Evolutionary conservation across 108 stramenopile genomes (phyloP).

Genomic region (Fistulifera pelliculosa): DNA sequence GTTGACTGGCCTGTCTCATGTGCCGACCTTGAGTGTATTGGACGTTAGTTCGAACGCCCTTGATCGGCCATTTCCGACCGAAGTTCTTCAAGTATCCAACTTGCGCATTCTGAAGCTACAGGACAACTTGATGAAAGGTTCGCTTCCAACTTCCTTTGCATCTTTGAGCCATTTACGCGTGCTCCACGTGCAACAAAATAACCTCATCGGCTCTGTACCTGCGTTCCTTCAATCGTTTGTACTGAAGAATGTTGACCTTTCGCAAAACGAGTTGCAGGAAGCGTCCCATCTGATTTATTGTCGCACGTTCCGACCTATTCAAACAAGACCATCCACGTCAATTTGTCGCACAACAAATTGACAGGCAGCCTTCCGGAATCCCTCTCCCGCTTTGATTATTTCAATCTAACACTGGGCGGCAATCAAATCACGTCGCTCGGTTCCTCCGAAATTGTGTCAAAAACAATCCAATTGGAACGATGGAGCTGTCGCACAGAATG

Average conservation of each 20-base stretch:
- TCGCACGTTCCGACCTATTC: background rate
- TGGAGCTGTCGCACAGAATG: slow-evolving; percentile 39
- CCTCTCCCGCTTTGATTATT: background rate
- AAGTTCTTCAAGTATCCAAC: background rate
- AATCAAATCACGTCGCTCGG: slow-evolving; percentile 4
- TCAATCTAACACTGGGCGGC: background rate
- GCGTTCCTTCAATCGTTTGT: slow-evolving; percentile 3
- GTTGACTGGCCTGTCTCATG: background rate
- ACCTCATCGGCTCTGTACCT: slow-evolving; percentile 3
- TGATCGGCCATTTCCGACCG: background rate
- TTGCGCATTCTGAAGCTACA: background rate
- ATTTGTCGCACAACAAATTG: slow-evolving; percentile 6
- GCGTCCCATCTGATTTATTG: slow-evolving; percentile 32
- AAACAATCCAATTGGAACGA: slow-evolving; percentile 35
- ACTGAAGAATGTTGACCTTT: slow-evolving; percentile 7
- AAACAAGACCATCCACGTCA: background rate
- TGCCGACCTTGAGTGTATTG: background rate
- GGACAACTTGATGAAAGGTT: slow-evolving; percentile 6
- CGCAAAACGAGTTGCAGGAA: slow-evolving; percentile 26
- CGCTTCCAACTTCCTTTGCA: slow-evolving; percentile 10
- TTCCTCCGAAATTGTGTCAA: background rate
- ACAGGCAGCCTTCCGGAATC: background rate
- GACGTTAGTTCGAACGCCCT: background rate
- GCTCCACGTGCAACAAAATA: slow-evolving; percentile 12
- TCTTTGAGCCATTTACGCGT: slow-evolving; percentile 2